Base-by-base conservation (phyloP, 1,284 basidiomycete species). In the Gomphus bonarii region DNA sequence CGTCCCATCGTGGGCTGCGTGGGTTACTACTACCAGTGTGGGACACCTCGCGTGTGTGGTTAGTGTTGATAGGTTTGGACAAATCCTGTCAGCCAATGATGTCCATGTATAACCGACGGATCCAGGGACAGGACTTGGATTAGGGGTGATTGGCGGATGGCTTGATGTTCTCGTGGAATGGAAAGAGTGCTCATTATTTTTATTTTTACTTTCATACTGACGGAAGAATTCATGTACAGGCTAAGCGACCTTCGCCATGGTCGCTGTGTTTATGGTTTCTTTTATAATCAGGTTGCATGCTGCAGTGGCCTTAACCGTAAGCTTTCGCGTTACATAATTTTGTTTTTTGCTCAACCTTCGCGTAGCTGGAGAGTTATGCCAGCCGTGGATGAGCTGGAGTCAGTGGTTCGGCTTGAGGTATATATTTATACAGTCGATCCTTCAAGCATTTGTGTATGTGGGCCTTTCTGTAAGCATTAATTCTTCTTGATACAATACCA, bases 111-210 rank as follows among this genome's bases (percentile, higher is more conserved):
- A 33, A 30, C 22, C 7, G 16, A 28, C 11, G 30, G n/a, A 20
- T 42, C 74, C 87, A 54, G 63, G 77, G 50, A 84, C 83, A 12
- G 85, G 85, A 11, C 65, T 83, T n/a, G 81, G 82, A 0, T 79
- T 86, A 50, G 86, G 87, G 1, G 68, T 84, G 3, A 75, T 81
- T 22, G 86, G 86, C 28, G 86, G 83, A 6, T 86, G 80, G 78
- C 65, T 90, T 57, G 87, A 89, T 67, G 78, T 89, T 4, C 69
- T 88, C 31, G 84, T 87, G 9, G 80, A 80, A 68, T 90, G 86
- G 87, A 84, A 66, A 3, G 58, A 76, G 30, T 53, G 11, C n/a
- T 20, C 49, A 25, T 31, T 18, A 22, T 31, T 28, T 38, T 44
- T 20, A 8, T 18, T 35, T 11, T 36, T n/a, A n/a, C n/a, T 48